Evolutionary conservation across 2,329 filamentous ascomycete genomes (phyloP), one percentile per base, ranked within the genome.

Genomic region (Scedosporium boydii): DNA sequence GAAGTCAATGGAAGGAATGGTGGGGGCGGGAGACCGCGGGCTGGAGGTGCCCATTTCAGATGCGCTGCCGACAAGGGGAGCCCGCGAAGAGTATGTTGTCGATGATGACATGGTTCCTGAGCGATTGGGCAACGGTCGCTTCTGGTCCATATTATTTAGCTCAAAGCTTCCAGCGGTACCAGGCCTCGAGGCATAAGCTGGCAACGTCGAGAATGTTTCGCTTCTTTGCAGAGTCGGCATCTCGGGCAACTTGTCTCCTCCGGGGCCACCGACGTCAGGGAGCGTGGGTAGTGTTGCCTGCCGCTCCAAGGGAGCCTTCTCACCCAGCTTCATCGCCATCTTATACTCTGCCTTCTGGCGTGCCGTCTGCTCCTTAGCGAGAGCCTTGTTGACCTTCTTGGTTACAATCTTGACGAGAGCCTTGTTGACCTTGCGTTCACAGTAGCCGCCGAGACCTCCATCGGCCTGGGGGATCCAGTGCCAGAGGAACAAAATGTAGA

Each of bases 401-500:
- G 87, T 86, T 3, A 98, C 93, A 67, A 98, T 95, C 67, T 86
- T 86, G 70, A 89, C 89, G 67, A 99, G 81, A 67, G 92, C 82
- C 69, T 85, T 87, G 75, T 96, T 96, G 72, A 96, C 88, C 78
- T 98, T 98, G 56, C 92, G 88, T 65, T 90, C 88, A 72, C 95
- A 98, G 76, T 96, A 99, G 27, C 87, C 87, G 4, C 86, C 85
- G 34, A 99, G 80, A 6, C 89, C 87, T 5, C 91, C 91, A 70
- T 97, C 92, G 10, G 85, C 80, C 42, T 83, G 83, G 1, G 93
- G 92, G 65, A 99, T 93, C 75, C 93, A 95, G 74, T 95, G 90
- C 84, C 90, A 96, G 5, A 99, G 82, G 74, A 96, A 99, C 69
- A 91, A 84, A 44, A 96, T 74, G 75, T 96, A 98, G 64, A 96